Percentiles rank a stretch among this genome's conserved stretches.
Conservation (phyloP, 2,329 filamentous ascomycete species). For the Akanthomyces lecanii region DNA sequence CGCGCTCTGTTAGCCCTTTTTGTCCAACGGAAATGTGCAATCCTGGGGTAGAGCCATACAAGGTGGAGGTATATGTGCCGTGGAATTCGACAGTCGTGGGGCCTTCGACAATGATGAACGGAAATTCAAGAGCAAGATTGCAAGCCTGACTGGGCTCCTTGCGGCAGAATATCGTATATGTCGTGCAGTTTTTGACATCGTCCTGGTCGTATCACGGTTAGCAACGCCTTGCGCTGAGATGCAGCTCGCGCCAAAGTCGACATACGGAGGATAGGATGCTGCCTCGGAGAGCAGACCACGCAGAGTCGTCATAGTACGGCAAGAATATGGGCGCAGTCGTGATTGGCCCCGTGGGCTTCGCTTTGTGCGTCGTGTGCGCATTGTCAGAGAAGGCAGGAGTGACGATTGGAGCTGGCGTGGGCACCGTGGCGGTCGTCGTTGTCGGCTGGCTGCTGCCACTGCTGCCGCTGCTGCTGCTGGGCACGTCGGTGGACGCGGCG, state of each 20-base stretch:
- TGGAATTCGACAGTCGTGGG: constrained; percentile 41
- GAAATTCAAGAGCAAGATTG: constrained; percentile 42
- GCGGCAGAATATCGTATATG: constrained; percentile 47
- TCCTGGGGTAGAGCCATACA: constrained; percentile 30
- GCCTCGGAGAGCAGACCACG: constrained; percentile 43
- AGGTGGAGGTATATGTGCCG: constrained; percentile 39
- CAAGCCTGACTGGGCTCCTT: constrained; percentile 38
- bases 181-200: constrained; percentile 33
- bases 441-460: neutral
- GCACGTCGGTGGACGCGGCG: neutral
- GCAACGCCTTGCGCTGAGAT: neutral
- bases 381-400: constrained; percentile 18
- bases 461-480: neutral
- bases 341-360: constrained; percentile 23
- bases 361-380: constrained; percentile 7
- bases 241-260: neutral
- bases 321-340: constrained; percentile 44
- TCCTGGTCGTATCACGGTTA: constrained; percentile 28
- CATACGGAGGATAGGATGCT: constrained; percentile 43
- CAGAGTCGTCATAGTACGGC: constrained; percentile 38
- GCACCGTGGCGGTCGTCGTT: constrained; percentile 17
- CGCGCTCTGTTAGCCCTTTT: constrained; percentile 2
- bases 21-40: neutral
- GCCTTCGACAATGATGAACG: constrained; percentile 45
- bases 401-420: constrained; percentile 16